Evolutionary conservation across 805 yeast genomes (phyloP).

Genomic region (Wickerhamomyces rabaulensis): DNA sequence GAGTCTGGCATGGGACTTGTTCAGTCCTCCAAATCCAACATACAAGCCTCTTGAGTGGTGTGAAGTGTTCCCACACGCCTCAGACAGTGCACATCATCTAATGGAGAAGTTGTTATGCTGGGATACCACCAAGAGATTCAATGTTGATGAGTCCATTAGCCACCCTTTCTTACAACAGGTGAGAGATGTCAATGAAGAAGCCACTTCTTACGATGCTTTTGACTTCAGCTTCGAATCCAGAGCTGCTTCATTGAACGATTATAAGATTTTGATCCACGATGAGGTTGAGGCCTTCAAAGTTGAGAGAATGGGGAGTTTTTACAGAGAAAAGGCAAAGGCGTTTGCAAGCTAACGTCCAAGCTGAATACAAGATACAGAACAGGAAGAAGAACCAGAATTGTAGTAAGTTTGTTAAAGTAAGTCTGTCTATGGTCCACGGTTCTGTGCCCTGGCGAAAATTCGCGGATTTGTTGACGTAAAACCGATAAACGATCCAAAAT

Average conservation of each 20-base stretch:
- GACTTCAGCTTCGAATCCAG: constrained; percentile 63
- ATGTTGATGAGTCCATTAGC: constrained; percentile 49
- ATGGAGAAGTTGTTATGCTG: constrained; percentile 55
- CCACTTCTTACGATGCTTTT: constrained; percentile 42
- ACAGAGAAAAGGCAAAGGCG: neutral
- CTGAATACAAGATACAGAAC: neutral
- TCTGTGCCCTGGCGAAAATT: neutral
- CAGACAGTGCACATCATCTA: constrained; percentile 44
- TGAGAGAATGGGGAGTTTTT: constrained; percentile 20
- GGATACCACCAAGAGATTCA: constrained; percentile 51
- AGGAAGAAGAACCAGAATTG: too few species aligned
- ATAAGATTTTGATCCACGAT: constrained; percentile 42
- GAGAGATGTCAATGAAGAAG: constrained; percentile 53
- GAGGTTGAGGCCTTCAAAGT: constrained; percentile 50
- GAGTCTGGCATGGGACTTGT: constrained; percentile 40
- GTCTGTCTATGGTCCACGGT: neutral
- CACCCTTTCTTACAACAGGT: constrained; percentile 53
- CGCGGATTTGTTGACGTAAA: neutral
- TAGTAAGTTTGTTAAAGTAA: too few species aligned
- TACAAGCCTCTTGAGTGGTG: constrained; percentile 43
- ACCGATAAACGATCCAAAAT: too few species aligned
- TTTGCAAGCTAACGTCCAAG: neutral
- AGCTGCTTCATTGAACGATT: constrained; percentile 33
- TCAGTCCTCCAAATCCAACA: constrained; percentile 38
- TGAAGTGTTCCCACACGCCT: constrained; percentile 58